Base-by-base conservation (phyloP, 208 protist genomes). In the Strigomonas culicis region DNA sequence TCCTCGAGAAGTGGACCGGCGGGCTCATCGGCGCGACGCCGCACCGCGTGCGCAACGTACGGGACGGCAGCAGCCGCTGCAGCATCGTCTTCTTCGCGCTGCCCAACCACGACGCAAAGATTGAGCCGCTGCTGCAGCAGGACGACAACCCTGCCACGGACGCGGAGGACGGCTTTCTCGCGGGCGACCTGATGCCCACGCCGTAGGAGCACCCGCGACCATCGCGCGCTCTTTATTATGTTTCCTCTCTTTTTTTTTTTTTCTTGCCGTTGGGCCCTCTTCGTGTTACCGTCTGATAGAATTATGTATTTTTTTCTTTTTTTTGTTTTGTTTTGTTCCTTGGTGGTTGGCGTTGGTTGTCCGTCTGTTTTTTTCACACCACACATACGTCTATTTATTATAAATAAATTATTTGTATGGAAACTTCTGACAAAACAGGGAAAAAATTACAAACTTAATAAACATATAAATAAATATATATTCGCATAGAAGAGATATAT, bases 1-100 rank as follows among this genome's bases (percentile, higher is more conserved):
- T 95, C 55, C 66, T 95, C 25, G 86, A 95, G 77, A 88, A 88
- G 73, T 95, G 89, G 86, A 93, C 89, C 2, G 86, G 82, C 31
- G 86, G 84, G 6, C 61, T 92, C 22, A 77, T 95, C 50, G 84
- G 91, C 68, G 85, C 89, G 24, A 93, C 85, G n/a, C 86, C 86
- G 28, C 89, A 95, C 59, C 83, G 89, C 34, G 89, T 95, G 67
- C 59, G 79, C 36, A 92, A 80, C 58, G 75, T 82, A 24, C 82
- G 80, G 74, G 72, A 74, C 25, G 75, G 75, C 19, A 32, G 46
- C 43, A 90, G 80, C 52, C 88, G 88, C 28, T 94, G 88, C 75
- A 92, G 85, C 68, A 82, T 94, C 41, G 85, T 94, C 27, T 94
- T 94, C 67, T 94, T 94, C 62, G 74, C 77, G 21, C 61, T 94